A percentile compares a stretch with the other conserved stretches of the same genome.
Conservation (phyloP, 148 eudicot genomes). For the Rhododendron simsii region DNA sequence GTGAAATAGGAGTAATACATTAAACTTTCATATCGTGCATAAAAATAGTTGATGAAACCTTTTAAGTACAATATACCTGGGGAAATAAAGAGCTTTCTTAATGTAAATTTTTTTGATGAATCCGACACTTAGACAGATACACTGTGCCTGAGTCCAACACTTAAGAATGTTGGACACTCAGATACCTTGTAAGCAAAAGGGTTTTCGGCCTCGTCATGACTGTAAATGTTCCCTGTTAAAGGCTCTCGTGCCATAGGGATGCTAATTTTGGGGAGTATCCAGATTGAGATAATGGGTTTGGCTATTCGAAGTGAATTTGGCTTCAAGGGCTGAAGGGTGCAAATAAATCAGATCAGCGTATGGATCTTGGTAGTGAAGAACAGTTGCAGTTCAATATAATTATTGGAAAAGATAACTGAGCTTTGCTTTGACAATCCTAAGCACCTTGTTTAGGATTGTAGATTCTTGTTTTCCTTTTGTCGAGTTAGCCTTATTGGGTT, state of each 20-base stretch:
- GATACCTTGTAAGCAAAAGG: not conserved
- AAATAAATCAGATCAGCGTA: not conserved
- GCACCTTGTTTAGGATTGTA: not conserved
- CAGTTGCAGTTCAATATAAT: not conserved
- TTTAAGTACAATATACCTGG: not conserved
- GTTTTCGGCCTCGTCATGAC: not conserved
- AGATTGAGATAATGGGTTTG: not conserved
- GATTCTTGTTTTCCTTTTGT: not conserved
- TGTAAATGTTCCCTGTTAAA: not conserved
- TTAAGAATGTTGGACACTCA: not conserved
- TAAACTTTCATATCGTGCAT: not conserved
- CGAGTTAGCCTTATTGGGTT: not conserved
- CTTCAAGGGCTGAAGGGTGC: not conserved
- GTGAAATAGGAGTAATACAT: not conserved
- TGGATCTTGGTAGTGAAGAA: not conserved
- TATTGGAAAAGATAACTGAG: not conserved
- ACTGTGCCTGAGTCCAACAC: not conserved
- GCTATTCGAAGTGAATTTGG: not conserved
- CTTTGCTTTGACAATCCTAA: not conserved
- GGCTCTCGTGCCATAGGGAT: not conserved
- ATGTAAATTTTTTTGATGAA: too few relatives aligned
- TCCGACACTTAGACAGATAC: not conserved
- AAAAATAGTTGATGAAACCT: not conserved
- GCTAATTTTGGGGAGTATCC: not conserved
- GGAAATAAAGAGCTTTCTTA: not conserved